Conservation (phyloP, 345 rosid genomes). For the Murraya koenigii region DNA sequence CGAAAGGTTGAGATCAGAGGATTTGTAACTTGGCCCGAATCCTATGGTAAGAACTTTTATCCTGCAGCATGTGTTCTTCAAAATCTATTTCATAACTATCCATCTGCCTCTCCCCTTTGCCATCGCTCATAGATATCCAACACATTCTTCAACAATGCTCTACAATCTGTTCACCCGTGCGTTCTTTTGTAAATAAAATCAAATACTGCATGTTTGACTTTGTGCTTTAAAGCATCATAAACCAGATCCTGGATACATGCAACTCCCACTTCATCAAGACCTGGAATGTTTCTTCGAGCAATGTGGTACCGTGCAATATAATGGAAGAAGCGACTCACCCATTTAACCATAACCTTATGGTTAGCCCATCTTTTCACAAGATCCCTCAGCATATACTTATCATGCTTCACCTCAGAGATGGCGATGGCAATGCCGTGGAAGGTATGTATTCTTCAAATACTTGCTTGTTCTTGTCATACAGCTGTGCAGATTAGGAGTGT, state of each 20-base stretch:
- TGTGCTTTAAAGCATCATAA: constrained; percentile 46
- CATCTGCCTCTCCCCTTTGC: constrained; percentile 67
- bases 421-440: constrained; percentile 65
- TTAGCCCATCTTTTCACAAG: constrained; percentile 76
- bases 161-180: constrained; percentile 82
- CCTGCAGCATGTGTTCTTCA: constrained; percentile 65
- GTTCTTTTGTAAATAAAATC: constrained; percentile 76
- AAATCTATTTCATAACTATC: constrained; percentile 69
- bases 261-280: constrained; percentile 69
- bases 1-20: constrained; percentile 75
- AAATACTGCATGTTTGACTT: constrained; percentile 63
- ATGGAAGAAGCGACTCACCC: constrained; percentile 80
- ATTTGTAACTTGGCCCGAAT: constrained; percentile 87
- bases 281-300: constrained; percentile 52
- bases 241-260: constrained; percentile 76
- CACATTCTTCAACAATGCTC: constrained; percentile 68
- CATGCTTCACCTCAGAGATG: constrained; percentile 75
- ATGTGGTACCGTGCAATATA: constrained; percentile 85
- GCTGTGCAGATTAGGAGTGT: constrained; percentile 79
- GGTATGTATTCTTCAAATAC: constrained; percentile 62
- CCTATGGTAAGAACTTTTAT: constrained; percentile 70
- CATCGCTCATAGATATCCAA: constrained; percentile 75
- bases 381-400: constrained; percentile 78
- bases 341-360: constrained; percentile 81
- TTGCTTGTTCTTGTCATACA: constrained; percentile 71